phyloP scores from a whole-genome alignment of 495 filamentous ascomycete species.

The Penicillium canariense region DNA sequence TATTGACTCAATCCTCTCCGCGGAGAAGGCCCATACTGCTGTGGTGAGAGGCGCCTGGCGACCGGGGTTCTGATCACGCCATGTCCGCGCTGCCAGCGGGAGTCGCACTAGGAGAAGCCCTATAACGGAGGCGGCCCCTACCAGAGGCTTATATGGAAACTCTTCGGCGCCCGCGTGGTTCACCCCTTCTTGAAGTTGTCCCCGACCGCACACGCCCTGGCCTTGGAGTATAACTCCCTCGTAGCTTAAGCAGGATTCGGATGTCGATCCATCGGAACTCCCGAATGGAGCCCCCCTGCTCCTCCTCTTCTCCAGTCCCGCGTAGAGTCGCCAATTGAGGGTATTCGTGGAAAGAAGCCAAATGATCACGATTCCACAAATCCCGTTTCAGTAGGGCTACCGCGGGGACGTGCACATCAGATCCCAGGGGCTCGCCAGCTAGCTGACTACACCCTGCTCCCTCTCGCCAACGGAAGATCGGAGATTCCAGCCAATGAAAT shows the following conservation, averaged over 20 bases:
- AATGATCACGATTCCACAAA: neutral
- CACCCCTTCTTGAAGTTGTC: no score
- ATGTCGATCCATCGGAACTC: neutral
- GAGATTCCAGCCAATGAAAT: slow-evolving; percentile 18
- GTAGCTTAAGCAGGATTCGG: neutral
- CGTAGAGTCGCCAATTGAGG: slow-evolving; percentile 16
- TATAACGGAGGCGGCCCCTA: no score
- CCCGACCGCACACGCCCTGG: neutral
- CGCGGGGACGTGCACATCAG: neutral
- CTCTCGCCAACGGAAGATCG: slow-evolving; percentile 9
- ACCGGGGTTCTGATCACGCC: slow-evolving; percentile 13
- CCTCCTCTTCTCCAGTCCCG: neutral
- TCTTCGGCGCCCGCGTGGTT: neutral
- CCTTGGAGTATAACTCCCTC: neutral
- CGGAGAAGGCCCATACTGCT: slow-evolving; percentile 7
- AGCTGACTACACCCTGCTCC: neutral
- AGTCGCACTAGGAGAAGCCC: no score
- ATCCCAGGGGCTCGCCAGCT: neutral
- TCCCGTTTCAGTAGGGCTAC: neutral
- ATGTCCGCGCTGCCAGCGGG: neutral
- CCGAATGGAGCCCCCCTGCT: neutral
- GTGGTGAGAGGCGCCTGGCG: slow-evolving; percentile 3
- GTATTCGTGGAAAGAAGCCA: neutral
- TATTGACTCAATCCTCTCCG: neutral
- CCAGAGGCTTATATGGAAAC: no score